Evolutionary conservation across 2,329 filamentous ascomycete species (phyloP), one percentile per base, ranked within the genome.

Genomic region (Neonectria coccinea): DNA sequence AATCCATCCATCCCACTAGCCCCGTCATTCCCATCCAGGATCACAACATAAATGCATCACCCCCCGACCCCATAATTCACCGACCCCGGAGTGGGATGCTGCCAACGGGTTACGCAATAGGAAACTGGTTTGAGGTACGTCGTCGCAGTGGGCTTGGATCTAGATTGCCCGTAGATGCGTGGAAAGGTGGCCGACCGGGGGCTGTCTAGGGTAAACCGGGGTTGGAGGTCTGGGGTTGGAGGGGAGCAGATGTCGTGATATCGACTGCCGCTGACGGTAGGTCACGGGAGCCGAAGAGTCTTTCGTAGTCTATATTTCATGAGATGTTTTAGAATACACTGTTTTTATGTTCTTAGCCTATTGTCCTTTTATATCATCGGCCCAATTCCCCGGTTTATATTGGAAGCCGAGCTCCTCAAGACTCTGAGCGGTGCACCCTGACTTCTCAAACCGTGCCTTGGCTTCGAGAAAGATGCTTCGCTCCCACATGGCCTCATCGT

Each of bases 321-420:
- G 22, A 27, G 48, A 33, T 18, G 16, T 39, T 41, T 22, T 51
- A 27, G 18, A 25, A 11, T 18, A 27, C 12, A 16, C 33, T 11
- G 20, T 29, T 20, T 20, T 41, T 33, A 45, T 48, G n/a, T 53
- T 22, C 41, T 29, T 18, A 27, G 47, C 29, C 22, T 25, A 20
- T 44, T 56, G 59, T 54, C 45, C 47, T 56, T 52, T 39, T 45
- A 50, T 42, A 41, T 48, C 42, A 53, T 52, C 39, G 25, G 50
- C 52, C 61, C 56, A 53, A 47, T 14, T 54, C 51, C 54, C 61
- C 16, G 75, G 74, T 36, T 75, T 81, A 74, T 85, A 92, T 58
- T 82, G 77, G 73, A 92, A 92, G 0, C 93, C 94, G 31, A 97
- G 81, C 69, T 97, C 91, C 67, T 87, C 85, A 22, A 97, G 76